Conservation (phyloP, 2,329 filamentous ascomycete species). For the Venturia nashicola region DNA sequence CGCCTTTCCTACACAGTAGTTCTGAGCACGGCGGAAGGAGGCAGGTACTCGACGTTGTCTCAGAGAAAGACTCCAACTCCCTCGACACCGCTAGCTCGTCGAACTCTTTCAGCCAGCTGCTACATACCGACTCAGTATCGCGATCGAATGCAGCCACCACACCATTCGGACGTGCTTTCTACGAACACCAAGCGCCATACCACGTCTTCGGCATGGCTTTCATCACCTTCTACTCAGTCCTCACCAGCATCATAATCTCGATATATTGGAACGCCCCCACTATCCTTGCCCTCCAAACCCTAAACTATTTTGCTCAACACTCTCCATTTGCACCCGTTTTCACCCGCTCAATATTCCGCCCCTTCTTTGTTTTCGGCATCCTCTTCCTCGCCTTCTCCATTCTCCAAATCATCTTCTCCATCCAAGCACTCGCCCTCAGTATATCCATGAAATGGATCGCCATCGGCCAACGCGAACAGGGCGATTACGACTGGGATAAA, state of each 20-base stretch:
- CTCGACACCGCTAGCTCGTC: slow-evolving; percentile 11
- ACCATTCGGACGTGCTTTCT: slow-evolving; percentile 46
- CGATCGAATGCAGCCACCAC: slow-evolving; percentile 17
- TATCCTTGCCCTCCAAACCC: slow-evolving; percentile 36
- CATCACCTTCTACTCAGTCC: slow-evolving; percentile 39
- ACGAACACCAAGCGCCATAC: slow-evolving; percentile 38
- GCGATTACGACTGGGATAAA: slow-evolving; percentile 47
- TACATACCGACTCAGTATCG: slow-evolving; percentile 11
- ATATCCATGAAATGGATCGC: slow-evolving; percentile 40
- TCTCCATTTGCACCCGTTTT: slow-evolving; percentile 14
- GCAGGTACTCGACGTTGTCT: not conserved
- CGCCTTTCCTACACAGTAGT: not conserved
- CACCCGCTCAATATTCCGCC: slow-evolving; percentile 21
- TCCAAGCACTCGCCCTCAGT: slow-evolving; percentile 32
- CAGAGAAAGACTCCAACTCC: not conserved
- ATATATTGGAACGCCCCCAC: slow-evolving; percentile 41
- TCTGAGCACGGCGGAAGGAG: not conserved
- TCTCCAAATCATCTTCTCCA: slow-evolving; percentile 31
- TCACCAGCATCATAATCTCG: slow-evolving; percentile 33
- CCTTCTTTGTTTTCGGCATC: slow-evolving; percentile 29
- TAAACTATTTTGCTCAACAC: slow-evolving; percentile 22
- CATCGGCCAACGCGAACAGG: slow-evolving; percentile 37
- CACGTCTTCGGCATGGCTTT: slow-evolving; percentile 34
- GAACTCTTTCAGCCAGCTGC: slow-evolving; percentile 15
- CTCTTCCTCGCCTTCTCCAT: slow-evolving; percentile 29